Evolutionary conservation across 257 asterid genomes (phyloP).

Genomic region (Primulina eburnea): DNA sequence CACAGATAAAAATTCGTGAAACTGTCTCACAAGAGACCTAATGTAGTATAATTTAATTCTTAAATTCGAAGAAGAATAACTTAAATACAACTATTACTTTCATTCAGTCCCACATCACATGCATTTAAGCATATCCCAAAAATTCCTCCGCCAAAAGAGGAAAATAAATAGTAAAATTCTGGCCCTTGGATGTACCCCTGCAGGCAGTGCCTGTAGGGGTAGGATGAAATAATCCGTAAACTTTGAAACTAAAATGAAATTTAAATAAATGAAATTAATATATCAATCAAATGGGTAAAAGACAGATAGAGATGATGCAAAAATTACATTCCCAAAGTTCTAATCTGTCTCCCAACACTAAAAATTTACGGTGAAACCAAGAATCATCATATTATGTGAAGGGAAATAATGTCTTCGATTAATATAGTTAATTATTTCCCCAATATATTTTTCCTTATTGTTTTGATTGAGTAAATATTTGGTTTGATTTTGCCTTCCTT

Average conservation of each 20-base stretch:
- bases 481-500: too few species aligned
- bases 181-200: too few species aligned
- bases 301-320: slow-evolving; percentile 22
- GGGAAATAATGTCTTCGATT: too few species aligned
- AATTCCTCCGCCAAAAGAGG: slow-evolving; percentile 9
- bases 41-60: too few species aligned
- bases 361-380: background rate
- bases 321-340: slow-evolving; percentile 39
- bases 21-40: too few species aligned
- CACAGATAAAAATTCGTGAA: too few species aligned
- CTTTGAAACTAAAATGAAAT: background rate
- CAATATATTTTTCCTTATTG: too few species aligned
- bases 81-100: slow-evolving; percentile 27
- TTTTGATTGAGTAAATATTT: too few species aligned
- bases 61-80: background rate
- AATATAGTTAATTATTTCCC: too few species aligned
- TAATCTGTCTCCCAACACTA: slow-evolving; percentile 18
- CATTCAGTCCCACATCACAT: slow-evolving; percentile 34
- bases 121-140: slow-evolving; percentile 24
- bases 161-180: too few species aligned
- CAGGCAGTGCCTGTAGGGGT: too few species aligned
- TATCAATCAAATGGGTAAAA: background rate
- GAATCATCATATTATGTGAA: background rate
- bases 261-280: background rate
- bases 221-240: too few species aligned